Evolutionary conservation across 768 basidiomycete genomes (phyloP).

Genomic region (Russula foetens): DNA sequence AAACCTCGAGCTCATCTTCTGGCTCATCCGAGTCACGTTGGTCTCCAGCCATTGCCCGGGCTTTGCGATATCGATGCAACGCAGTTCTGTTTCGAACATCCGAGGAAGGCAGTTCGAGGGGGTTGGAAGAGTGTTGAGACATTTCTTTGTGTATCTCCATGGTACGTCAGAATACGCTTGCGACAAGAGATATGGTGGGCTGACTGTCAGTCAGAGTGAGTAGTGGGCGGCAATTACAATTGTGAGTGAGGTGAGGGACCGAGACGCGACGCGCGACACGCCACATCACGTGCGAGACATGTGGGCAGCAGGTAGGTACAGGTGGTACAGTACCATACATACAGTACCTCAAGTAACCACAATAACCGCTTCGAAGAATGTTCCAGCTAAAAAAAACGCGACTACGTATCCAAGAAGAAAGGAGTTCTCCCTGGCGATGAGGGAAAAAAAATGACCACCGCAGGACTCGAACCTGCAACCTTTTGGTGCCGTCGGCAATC

Average conservation of each 20-base stretch:
- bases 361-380: too few relatives aligned
- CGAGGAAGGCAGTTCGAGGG: slow-evolving; percentile 58
- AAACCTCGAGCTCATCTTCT: slow-evolving; percentile 30
- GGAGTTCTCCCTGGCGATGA: too few relatives aligned
- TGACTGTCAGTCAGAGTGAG: not conserved
- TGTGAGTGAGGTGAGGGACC: too few relatives aligned
- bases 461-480: slow-evolving; percentile 97
- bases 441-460: slow-evolving; percentile 38
- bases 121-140: slow-evolving; percentile 69
- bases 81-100: slow-evolving; percentile 45
- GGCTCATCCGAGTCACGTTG: slow-evolving; percentile 45
- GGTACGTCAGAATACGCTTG: not conserved
- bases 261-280: not conserved
- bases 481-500: slow-evolving; percentile 75
- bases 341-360: too few relatives aligned
- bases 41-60: slow-evolving; percentile 26
- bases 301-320: too few relatives aligned
- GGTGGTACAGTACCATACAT: not conserved
- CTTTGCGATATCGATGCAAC: slow-evolving; percentile 32
- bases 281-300: slow-evolving; percentile 2
- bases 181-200: not conserved
- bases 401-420: not conserved
- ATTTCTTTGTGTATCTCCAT: slow-evolving; percentile 37
- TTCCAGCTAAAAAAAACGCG: too few relatives aligned
- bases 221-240: not conserved